Base-by-base conservation (phyloP, 2,329 filamentous ascomycete genomes). In the Lecanosticta acicola region DNA sequence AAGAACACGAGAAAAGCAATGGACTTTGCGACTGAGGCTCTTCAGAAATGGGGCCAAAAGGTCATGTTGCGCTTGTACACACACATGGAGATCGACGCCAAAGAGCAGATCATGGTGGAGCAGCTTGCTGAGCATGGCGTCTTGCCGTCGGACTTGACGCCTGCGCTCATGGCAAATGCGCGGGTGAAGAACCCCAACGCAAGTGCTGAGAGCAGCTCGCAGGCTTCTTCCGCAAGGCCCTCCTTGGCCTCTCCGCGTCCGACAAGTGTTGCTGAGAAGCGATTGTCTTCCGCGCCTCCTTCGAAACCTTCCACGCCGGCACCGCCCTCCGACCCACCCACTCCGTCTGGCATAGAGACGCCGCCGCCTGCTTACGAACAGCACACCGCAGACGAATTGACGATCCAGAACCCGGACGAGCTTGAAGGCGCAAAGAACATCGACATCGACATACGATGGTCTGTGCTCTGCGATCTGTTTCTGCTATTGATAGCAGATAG, bases 91-190 rank as follows among this genome's bases (percentile, higher is more conserved):
- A 94, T 98, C 60, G 89, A 83, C 61, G 74, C 84, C 17, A 83
- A 80, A 11, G 93, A 98, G 68, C 93, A 98, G 71, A 75, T 98
- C 66, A 98, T 98, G 93, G 96, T 98, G 56, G 93, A 98, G 70
- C 93, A 98, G 67, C 75, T 98, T 48, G 84, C 87, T 10, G 86
- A 93, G 47, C 93, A 98, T 68, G 93, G 91, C 3, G 89, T 98
- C 4, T 75, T 88, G 51, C 84, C 93, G 0, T 73, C 75, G 36
- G 93, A 98, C 65, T 73, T 98, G 47, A 90, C 88, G 0, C 84
- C 87, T 0, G 80, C 87, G 0, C 74, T 98, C 36, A 94, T 94
- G 83, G 82, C 87, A 52, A 98, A 97, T 66, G 81, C 93, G 10
- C 79, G 89, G 41, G 90, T 98, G 26, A 88, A 88, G 61, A 98